Percentiles rank a stretch among this genome's conserved stretches.
Evolutionary conservation across 176 grass and related monocot species (phyloP).

Genomic region (Aegilops bicornis): DNA sequence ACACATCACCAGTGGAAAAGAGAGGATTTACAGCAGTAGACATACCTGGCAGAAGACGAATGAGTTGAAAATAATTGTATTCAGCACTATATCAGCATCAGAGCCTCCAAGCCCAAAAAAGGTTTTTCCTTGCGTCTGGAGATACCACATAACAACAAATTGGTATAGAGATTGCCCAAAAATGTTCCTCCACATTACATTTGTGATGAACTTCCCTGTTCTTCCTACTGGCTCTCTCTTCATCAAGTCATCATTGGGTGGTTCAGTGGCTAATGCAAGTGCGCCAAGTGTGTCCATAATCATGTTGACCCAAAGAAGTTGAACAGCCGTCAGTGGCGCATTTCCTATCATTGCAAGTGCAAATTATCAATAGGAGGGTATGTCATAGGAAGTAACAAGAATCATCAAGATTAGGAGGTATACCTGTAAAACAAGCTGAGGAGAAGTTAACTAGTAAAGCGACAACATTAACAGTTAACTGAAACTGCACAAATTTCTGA

Average conservation of each 20-base stretch:
- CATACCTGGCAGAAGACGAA: slow-evolving; percentile 99
- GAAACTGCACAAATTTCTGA: slow-evolving; percentile 99
- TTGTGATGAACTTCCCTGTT: slow-evolving; percentile 88
- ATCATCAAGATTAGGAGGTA: not conserved
- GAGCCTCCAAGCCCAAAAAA: slow-evolving; percentile 59
- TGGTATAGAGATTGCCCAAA: slow-evolving; percentile 86
- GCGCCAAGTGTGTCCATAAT: slow-evolving; percentile 99
- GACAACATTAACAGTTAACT: slow-evolving; percentile 93
- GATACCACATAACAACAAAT: slow-evolving; percentile 87
- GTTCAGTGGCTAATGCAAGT: slow-evolving; percentile 86
- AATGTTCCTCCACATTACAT: slow-evolving; percentile 98
- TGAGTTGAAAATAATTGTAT: slow-evolving; percentile 95
- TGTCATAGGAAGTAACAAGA: not conserved
- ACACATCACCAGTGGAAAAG: not conserved
- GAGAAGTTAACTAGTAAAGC: slow-evolving; percentile 92
- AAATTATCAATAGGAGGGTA: slow-evolving; percentile 17
- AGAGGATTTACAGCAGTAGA: not conserved
- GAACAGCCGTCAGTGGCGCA: slow-evolving; percentile 88
- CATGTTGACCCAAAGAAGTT: slow-evolving; percentile 99
- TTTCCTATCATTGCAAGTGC: slow-evolving; percentile 59
- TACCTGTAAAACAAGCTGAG: slow-evolving; percentile 93
- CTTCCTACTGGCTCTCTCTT: slow-evolving; percentile 91
- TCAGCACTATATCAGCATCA: slow-evolving; percentile 59
- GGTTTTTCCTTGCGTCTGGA: slow-evolving; percentile 72
- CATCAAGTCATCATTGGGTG: slow-evolving; percentile 85